Evolutionary conservation across 345 rosid genomes (phyloP).

Genomic region (Aquilaria malaccensis): DNA sequence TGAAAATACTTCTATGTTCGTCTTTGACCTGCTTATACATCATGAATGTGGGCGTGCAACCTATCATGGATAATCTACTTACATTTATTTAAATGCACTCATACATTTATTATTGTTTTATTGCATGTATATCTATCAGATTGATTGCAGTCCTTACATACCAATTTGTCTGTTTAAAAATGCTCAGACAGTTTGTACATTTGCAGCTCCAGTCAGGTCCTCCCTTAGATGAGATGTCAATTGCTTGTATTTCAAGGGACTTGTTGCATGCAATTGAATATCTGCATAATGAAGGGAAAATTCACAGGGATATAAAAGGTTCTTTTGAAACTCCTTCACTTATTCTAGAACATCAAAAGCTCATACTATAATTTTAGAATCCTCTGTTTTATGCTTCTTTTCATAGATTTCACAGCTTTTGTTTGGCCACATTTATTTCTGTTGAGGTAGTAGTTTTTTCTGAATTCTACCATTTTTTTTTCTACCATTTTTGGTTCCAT

Average conservation of each 20-base stretch:
- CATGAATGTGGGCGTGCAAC: too few relatives aligned
- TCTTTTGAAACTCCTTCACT: not conserved
- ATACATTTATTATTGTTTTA: too few relatives aligned
- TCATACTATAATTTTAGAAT: too few relatives aligned
- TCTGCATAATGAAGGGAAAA: slow-evolving; percentile 89
- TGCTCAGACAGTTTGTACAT: slow-evolving; percentile 17
- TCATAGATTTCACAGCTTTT: too few relatives aligned
- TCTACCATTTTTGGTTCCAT: slow-evolving; percentile 14
- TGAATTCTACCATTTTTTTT: not conserved
- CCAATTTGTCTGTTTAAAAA: slow-evolving; percentile 6
- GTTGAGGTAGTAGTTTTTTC: not conserved
- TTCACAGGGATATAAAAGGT: slow-evolving; percentile 99
- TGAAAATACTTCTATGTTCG: too few relatives aligned
- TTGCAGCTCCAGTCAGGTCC: slow-evolving; percentile 90
- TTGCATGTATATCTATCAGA: too few relatives aligned
- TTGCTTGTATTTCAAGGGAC: slow-evolving; percentile 85
- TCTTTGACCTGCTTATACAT: too few relatives aligned
- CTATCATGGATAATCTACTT: too few relatives aligned
- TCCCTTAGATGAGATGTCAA: slow-evolving; percentile 91
- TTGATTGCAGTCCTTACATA: not conserved
- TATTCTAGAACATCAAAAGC: too few relatives aligned
- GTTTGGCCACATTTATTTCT: not conserved
- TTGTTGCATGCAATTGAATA: slow-evolving; percentile 97
- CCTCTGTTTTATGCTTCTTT: too few relatives aligned
- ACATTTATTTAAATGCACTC: too few relatives aligned